Evolutionary conservation across 1,139 yeast genomes (phyloP).

Genomic region (Geotrichum carabidarum): DNA sequence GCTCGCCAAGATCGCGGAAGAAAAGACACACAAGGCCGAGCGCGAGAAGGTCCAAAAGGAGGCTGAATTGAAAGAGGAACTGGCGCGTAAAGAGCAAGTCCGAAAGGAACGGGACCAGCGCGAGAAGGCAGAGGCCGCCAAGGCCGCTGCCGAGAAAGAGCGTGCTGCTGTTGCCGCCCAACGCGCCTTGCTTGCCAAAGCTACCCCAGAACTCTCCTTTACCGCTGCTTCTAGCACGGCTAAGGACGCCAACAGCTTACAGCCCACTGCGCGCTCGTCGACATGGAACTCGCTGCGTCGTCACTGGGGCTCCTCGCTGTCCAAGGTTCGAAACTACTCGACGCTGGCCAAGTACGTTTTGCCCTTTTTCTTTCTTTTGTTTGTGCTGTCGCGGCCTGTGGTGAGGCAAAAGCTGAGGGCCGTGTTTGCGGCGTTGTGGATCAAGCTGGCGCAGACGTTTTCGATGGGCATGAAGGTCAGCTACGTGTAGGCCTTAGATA

Average conservation of each 20-base stretch:
- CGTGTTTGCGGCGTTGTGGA: constrained; percentile 1
- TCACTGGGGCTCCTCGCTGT: constrained; percentile 3
- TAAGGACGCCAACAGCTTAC: neutral
- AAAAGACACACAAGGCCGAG: neutral
- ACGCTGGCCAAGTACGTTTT: constrained; percentile 2
- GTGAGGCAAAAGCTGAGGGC: neutral
- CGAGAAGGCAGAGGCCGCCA: neutral
- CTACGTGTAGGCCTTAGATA: constrained; percentile 2
- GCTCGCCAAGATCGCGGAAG: constrained; percentile 3
- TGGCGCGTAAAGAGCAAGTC: neutral
- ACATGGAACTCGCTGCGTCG: constrained; percentile 1
- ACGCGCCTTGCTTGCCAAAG: neutral
- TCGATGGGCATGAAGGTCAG: constrained; percentile 17
- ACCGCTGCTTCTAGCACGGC: neutral
- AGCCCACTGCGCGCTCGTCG: neutral
- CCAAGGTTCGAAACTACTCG: neutral
- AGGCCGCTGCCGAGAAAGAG: neutral
- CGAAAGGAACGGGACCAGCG: constrained; percentile 1
- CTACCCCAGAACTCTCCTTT: neutral
- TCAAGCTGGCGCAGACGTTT: constrained; percentile 8
- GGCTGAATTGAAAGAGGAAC: neutral
- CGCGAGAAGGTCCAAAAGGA: neutral
- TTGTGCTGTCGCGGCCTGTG: constrained; percentile 4
- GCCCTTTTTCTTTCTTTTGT: constrained; percentile 1
- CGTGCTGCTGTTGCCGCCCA: neutral